Base-by-base conservation (phyloP, 2,329 filamentous ascomycete genomes). In the Simplicillium aogashimaense region DNA sequence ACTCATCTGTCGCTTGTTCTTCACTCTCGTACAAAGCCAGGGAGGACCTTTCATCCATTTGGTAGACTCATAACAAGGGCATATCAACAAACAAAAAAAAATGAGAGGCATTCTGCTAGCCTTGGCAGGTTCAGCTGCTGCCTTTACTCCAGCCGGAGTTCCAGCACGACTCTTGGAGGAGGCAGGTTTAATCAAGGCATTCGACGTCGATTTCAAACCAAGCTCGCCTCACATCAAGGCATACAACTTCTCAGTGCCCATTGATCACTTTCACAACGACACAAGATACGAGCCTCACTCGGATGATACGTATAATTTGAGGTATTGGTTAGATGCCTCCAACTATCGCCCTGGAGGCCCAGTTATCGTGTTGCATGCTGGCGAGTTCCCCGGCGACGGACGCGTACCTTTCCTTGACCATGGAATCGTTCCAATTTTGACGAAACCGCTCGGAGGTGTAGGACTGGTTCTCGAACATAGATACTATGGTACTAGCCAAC, bases 241-340 rank as follows among this genome's bases (percentile, higher is more conserved):
- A 17, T 41, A 43, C 38, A 61, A 63, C 44, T 42, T 64, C 38
- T 59, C 58, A 2, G 70, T 74, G 3, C 74, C 74, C 13, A 67
- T 94, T 29, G 86, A 94, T 58, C 85, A 92, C 55, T 94, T 92
- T 63, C 84, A 84, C 60, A 86, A 90, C 53, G 81, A 88, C 40
- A 74, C 78, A 2, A 65, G 69, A 37, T 94, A 94, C 54, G 83
- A 81, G 56, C 86, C 87, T 29, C 86, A 94, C 58, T 76, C 72
- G 8, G 65, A 82, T 48, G 80, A 59, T 18, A 73, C 63, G 2
- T 94, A 87, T 58, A 60, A 76, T 16, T 65, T 90, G 36, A 76
- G 86, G 10, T 94, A 92, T 65, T 94, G 82, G 82, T 87, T 90
- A 50, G 86, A 94, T 53, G 76, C 80, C 1, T 73, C 72, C 35